Conservation (phyloP, 2,329 filamentous ascomycete genomes). For the Paracamarosporium sp. region DNA sequence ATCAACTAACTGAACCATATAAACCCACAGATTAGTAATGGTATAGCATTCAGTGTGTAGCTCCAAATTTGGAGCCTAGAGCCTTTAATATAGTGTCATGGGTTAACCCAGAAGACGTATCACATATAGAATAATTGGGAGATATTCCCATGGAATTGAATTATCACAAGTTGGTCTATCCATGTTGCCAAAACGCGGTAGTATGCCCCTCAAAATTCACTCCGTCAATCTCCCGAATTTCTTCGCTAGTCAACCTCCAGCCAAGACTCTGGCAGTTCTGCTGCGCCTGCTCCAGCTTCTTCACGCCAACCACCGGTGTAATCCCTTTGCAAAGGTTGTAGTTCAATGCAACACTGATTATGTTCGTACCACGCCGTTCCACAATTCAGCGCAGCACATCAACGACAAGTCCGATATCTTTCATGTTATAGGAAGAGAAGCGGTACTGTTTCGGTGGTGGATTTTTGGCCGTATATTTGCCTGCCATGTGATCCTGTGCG, state of each 20-base stretch:
- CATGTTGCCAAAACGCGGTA: conserved; percentile 53
- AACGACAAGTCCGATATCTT: conserved; percentile 49
- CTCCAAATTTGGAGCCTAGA: too few species aligned
- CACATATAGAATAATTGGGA: background rate
- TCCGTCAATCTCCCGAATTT: conserved; percentile 51
- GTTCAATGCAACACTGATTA: conserved; percentile 53
- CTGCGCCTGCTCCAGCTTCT: conserved; percentile 50
- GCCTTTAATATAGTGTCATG: too few species aligned
- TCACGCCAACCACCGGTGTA: conserved; percentile 51
- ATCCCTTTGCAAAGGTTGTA: conserved; percentile 54
- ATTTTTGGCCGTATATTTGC: conserved; percentile 45
- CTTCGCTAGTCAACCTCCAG: conserved; percentile 51
- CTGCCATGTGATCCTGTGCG: conserved; percentile 41
- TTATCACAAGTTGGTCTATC: conserved; percentile 23
- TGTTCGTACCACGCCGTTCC: conserved; percentile 38
- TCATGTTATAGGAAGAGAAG: conserved; percentile 54
- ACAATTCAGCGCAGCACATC: conserved; percentile 46
- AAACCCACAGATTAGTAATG: too few species aligned
- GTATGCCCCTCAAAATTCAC: conserved; percentile 51
- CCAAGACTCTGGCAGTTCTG: conserved; percentile 49
- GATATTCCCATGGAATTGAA: background rate
- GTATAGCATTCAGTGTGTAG: too few species aligned
- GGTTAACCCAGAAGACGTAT: too few species aligned
- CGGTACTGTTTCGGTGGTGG: conserved; percentile 46
- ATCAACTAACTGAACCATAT: too few species aligned